A percentile compares a stretch with the other conserved stretches of the same genome.
Conservation (phyloP, 768 basidiomycete genomes). For the Rhizopogon salebrosus region DNA sequence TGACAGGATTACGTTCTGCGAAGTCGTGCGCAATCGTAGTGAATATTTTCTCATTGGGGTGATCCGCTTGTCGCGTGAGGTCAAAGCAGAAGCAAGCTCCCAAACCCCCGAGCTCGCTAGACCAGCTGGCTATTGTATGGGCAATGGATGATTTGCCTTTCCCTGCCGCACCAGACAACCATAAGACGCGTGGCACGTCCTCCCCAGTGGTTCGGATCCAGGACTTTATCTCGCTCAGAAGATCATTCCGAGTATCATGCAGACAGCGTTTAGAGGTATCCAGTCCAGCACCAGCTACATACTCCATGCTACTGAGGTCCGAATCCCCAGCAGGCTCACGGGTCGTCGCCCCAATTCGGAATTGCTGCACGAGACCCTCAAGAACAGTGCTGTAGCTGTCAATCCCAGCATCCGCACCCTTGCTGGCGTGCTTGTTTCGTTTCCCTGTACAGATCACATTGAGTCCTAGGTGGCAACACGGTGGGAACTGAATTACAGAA, state of each 20-base stretch:
- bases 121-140: constrained; percentile 9
- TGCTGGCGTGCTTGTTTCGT: neutral
- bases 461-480: neutral
- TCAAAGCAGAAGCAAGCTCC: constrained; percentile 14
- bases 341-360: neutral
- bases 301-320: neutral
- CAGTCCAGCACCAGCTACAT: neutral
- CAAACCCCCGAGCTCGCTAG: constrained; percentile 5
- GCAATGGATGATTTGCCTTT: constrained; percentile 18
- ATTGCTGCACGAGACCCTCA: constrained; percentile 2
- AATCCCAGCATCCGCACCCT: neutral
- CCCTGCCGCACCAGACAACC: constrained; percentile 9
- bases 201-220: constrained; percentile 7
- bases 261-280: constrained; percentile 6
- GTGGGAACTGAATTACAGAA: constrained; percentile 1
- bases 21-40: neutral
- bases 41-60: neutral
- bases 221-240: constrained; percentile 11
- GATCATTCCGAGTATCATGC: constrained; percentile 6
- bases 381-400: neutral
- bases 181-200: constrained; percentile 4
- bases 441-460: neutral
- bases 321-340: neutral
- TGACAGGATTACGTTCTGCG: neutral
- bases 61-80: neutral